Evolutionary conservation across 2,329 filamentous ascomycete species (phyloP), one percentile per base, ranked within the genome.

Genomic region (Epichloe gansuensis): DNA sequence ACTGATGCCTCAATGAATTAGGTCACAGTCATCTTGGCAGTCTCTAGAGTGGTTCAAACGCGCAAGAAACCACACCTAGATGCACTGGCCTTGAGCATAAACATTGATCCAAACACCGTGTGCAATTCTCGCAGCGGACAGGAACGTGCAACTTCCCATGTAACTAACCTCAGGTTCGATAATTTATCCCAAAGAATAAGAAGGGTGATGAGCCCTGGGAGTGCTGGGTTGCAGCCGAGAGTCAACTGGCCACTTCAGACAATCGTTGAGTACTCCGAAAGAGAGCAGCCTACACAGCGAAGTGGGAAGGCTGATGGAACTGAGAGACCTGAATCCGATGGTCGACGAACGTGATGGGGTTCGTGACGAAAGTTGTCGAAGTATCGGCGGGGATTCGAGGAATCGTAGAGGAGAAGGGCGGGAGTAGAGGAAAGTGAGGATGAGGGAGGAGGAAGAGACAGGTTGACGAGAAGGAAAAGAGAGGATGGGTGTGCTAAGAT

Each of bases 361-460:
- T 62, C 64, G 63, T 60, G 65, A 68, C 61, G 60, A 51, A 47
- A 51, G 49, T 67, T 67, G 64, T 66, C 64, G 59, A 57, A 54
- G 56, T 56, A 56, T 67, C 56, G 65, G 62, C 60, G 65, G 66
- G 65, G 66, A 67, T 68, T 69, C 66, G 63, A 64, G 56, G 58
- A 59, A 55, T 63, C 63, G 64, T 63, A 61, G 60, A 59, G 57
- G 51, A 53, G 55, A 44, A 49, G 54, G 55, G 54, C 54, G 56
- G 55, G 51, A 54, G 54, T 43, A 54, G 48, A 54, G 55, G 56
- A 50, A 53, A 48, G 57, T 49, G 53, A 54, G 51, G 54, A 49
- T 25, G 54, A 50, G 49, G 38, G 41, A 51, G 48, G 50, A 38
- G 39, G 49, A 12, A 53, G 31, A 25, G 49, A 53, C 36, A 44